Conservation (phyloP, 2,329 filamentous ascomycete species). For the Albophoma yamanashiensis region DNA sequence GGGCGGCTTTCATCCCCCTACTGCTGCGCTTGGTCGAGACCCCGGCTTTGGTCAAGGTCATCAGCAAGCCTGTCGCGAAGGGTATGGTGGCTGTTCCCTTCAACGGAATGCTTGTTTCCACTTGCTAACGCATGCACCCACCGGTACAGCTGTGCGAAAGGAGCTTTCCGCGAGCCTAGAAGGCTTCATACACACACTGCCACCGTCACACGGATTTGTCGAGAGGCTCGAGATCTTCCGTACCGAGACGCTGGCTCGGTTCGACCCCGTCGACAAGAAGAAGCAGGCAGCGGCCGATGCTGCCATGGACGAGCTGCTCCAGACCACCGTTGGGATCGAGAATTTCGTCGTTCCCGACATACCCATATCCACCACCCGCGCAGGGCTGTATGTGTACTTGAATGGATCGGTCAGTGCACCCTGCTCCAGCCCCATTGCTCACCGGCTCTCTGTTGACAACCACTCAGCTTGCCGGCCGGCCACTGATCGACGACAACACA, state of each 20-base stretch:
- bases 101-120: background rate
- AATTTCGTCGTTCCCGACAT: slow-evolving; percentile 50
- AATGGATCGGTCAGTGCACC: slow-evolving; percentile 57
- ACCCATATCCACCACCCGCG: slow-evolving; percentile 63
- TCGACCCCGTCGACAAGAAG: slow-evolving; percentile 45
- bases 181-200: slow-evolving; percentile 46
- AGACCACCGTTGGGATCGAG: slow-evolving; percentile 45
- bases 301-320: slow-evolving; percentile 45
- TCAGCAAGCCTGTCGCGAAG: slow-evolving; percentile 43
- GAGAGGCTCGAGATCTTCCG: slow-evolving; percentile 47
- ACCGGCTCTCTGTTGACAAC: background rate
- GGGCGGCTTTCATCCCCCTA: slow-evolving; percentile 54
- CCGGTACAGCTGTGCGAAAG: slow-evolving; percentile 30
- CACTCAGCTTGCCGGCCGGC: slow-evolving; percentile 63
- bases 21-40: slow-evolving; percentile 53
- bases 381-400: slow-evolving; percentile 76
- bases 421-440: background rate
- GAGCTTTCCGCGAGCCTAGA: slow-evolving; percentile 38
- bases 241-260: slow-evolving; percentile 40
- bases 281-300: slow-evolving; percentile 35
- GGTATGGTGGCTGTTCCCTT: slow-evolving; percentile 23
- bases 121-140: background rate
- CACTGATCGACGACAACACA: slow-evolving; percentile 69
- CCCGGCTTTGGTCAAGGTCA: slow-evolving; percentile 37
- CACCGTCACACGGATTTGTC: slow-evolving; percentile 42